Base-by-base conservation (phyloP, 1,284 basidiomycete genomes). In the Macrocystidia cucumis region DNA sequence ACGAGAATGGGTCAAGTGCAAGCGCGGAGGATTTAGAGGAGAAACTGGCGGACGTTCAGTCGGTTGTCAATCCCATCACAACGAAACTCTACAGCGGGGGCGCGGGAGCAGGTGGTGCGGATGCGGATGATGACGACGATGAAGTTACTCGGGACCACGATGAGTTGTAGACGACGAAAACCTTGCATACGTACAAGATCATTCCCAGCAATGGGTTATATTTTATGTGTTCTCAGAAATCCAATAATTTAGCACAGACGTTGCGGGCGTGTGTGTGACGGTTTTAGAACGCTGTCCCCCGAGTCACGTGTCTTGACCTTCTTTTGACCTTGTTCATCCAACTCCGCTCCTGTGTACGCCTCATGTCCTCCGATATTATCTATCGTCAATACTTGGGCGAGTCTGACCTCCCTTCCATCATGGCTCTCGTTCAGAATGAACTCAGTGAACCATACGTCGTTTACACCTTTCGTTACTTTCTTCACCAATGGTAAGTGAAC, bases 381-480 rank as follows among this genome's bases (percentile, higher is more conserved):
- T 88, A 89, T 59, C 67, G 78, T 44, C 72, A 71, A 46, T 91
- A 91, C 58, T 49, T 59, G 35, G 84, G 84, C 47, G 86, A 89
- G 58, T 65, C 72, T 13, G 89, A 92, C 60, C 67, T 93, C 39
- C 74, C 77, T 6, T 74, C 78, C 47, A 81, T 93, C 50, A 88
- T 91, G 74, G 65, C 74, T 22, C 72, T 96, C 43, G 85, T 93
- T n/a, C 85, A 92, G 63, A 81, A 72, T 50, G 91, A 93, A 62
- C 75, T 96, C 54, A 91, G 87, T 48, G 93, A 98, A 60, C 95
- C 93, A 23, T 98, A 91, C 63, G 91, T 95, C 40, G 82, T 92
- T 35, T 92, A 91, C 61, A 91, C 89, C 1, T 91, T 89, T 50
- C 81, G 91, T 3, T 96, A 96, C 59, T 97, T 97, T 56, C 72